Base-by-base conservation (phyloP, 2,329 filamentous ascomycete genomes). In the Aureobasidium sp. region DNA sequence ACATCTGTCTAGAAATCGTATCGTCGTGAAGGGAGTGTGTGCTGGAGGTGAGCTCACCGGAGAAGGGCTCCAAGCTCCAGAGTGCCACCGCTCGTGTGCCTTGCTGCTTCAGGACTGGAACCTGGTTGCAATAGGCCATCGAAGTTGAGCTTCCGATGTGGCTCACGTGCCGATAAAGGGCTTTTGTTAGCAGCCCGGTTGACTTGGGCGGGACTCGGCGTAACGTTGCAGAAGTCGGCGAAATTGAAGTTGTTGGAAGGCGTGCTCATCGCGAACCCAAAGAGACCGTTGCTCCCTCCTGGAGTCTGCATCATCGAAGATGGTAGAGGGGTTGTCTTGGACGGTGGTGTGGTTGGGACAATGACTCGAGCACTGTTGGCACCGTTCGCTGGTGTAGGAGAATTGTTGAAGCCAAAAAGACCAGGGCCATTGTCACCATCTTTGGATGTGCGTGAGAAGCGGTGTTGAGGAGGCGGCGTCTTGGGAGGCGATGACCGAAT, bases 171-270 rank as follows among this genome's bases (percentile, higher is more conserved):
- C 29, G 83, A 80, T 11, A 84, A 75, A 11, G 90, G 91, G 0
- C 91, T 95, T 72, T 88, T 90, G 19, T 71, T 70, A 8, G 77
- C 75, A 33, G 75, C 76, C 89, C 91, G 96, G 10, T 86, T 82
- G 66, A 85, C 90, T 76, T 96, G 94, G 27, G 90, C 94, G 21
- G 94, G 94, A 69, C 90, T 96, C 0, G 94, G 94, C 7, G 94
- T 96, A 72, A 97, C 93, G 75, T 97, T 96, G 71, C 97, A 87
- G 74, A 96, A 99, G 71, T 99, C 94, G 57, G 91, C 85, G 75
- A 97, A 95, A 76, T 97, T 95, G 74, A 97, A 95, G 50, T 80
- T 83, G 69, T 92, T 88, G 17, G 87, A 87, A 0, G 93, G 93
- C 0, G 93, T 97, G 64, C 84, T 85, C 55, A 88, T 84, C 68